Percentiles rank a stretch among this genome's conserved stretches.
phyloP scores from a whole-genome alignment of 2,329 filamentous ascomycete species.

The Stachybotrys chartarum region DNA sequence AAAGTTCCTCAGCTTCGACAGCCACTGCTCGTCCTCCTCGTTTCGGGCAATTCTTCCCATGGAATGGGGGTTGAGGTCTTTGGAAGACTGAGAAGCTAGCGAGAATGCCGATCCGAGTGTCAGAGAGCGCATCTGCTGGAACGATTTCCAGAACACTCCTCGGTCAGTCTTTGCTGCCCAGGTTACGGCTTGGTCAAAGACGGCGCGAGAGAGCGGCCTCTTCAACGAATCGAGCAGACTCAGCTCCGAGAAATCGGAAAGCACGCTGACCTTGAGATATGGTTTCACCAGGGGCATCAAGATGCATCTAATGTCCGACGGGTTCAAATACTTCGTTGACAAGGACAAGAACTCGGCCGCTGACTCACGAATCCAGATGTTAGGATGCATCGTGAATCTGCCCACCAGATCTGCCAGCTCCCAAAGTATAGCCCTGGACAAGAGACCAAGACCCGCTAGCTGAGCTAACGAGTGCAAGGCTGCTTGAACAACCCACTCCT shows the following conservation, averaged over 20 bases:
- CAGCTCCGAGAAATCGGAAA: conserved; percentile 61
- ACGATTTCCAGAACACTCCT: conserved; percentile 80
- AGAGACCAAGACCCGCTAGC: conserved; percentile 79
- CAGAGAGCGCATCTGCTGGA: conserved; percentile 56
- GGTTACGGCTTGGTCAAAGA: conserved; percentile 76
- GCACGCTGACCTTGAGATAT: conserved; percentile 69
- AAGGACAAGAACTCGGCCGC: conserved; percentile 76
- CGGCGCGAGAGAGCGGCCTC: conserved; percentile 67
- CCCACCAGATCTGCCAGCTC: conserved; percentile 78
- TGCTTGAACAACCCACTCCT: conserved; percentile 90
- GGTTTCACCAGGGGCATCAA: conserved; percentile 72
- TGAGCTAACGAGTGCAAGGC: conserved; percentile 82
- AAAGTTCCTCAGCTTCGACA: conserved; percentile 75
- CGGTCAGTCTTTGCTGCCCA: conserved; percentile 81
- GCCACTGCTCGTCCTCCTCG: conserved; percentile 91
- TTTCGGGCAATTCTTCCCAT: conserved; percentile 64
- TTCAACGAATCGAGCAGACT: conserved; percentile 76
- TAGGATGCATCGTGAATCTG: conserved; percentile 88
- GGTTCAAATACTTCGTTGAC: conserved; percentile 66
- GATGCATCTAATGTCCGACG: conserved; percentile 78
- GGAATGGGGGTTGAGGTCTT: conserved; percentile 48
- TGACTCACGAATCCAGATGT: conserved; percentile 89
- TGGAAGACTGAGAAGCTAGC: conserved; percentile 45
- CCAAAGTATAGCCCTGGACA: conserved; percentile 79
- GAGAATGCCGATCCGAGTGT: conserved; percentile 56